Percentiles rank a stretch among this genome's conserved stretches.
Conservation (phyloP, 2,329 filamentous ascomycete species). For the Microcera coccophila region DNA sequence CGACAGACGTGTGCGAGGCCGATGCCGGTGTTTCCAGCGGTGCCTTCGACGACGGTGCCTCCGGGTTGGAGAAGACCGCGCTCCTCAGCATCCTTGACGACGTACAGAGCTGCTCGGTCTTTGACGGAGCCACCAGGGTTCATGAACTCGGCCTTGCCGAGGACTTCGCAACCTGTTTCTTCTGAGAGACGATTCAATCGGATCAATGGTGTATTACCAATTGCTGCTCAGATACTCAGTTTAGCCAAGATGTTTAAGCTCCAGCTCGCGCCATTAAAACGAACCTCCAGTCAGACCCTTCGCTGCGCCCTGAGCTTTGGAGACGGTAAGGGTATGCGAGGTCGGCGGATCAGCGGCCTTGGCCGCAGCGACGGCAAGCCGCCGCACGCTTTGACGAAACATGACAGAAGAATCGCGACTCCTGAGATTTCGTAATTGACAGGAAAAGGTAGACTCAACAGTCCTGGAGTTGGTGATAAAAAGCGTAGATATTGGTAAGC, state of each 20-base stretch:
- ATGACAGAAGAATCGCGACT: constrained; percentile 39
- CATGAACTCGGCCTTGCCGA: constrained; percentile 98
- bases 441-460: constrained; percentile 1
- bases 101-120: constrained; percentile 90
- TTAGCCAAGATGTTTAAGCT: background rate
- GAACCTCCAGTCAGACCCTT: constrained; percentile 78
- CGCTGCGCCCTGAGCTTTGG: constrained; percentile 73
- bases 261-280: background rate
- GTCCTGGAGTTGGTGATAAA: constrained; percentile 9
- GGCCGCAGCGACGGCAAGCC: constrained; percentile 57
- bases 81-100: constrained; percentile 91
- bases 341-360: constrained; percentile 43
- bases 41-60: constrained; percentile 94
- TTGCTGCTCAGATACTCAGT: constrained; percentile 54
- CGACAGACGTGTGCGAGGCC: constrained; percentile 95
- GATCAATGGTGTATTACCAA: constrained; percentile 95
- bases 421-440: constrained; percentile 15
- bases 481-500: constrained; percentile 11
- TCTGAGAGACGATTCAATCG: constrained; percentile 82
- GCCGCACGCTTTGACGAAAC: constrained; percentile 66
- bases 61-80: constrained; percentile 75
- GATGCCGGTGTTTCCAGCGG: constrained; percentile 96
- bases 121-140: constrained; percentile 97
- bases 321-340: constrained; percentile 66
- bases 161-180: constrained; percentile 86